Base-by-base conservation (phyloP, 2,329 filamentous ascomycete genomes). In the Fusarium pininemorale region DNA sequence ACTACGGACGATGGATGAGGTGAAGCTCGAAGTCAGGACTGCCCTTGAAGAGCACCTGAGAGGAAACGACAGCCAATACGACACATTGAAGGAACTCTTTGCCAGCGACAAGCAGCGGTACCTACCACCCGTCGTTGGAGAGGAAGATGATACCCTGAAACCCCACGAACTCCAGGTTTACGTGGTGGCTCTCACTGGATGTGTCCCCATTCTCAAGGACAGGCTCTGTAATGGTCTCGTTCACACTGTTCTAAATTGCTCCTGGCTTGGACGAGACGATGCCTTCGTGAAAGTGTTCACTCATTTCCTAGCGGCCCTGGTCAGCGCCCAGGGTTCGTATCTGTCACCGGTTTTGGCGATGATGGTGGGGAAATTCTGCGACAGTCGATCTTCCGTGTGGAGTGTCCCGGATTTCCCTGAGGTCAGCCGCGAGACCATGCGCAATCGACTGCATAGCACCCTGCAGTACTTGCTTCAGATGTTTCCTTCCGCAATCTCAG, bases 251-350 rank as follows among this genome's bases (percentile, higher is more conserved):
- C 82, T 93, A n/a, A 83, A 85, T 60, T 90, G 88, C 79, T 87
- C 88, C 39, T 93, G 91, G 91, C 83, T 92, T 41, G 90, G 89
- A 15, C 87, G 90, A 64, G 90, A 92, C 69, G 88, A 90, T 35
- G 84, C 86, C 41, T 94, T 94, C 78, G 86, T 90, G 64, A 89
- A 89, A 75, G 88, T 90, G 58, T 95, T 93, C 79, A 87, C 88
- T 63, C 87, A 91, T 77, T 92, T 94, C 75, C 83, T 94, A 30
- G 89, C 90, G 24, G 90, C 91, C 42, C 85, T 99, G 51, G 90
- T 95, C 59, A 97, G 94, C 69, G 93, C 95, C 1, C 94, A 98
- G 78, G 92, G 93, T 50, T 91, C 90, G 20, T 97, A 94, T 82
- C 89, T 97, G 39, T 88, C 87, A 28, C 87, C 90, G 26, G 91